phyloP scores from a whole-genome alignment of 2,329 filamentous ascomycete genomes.

The Simplicillium aogashimaense region DNA sequence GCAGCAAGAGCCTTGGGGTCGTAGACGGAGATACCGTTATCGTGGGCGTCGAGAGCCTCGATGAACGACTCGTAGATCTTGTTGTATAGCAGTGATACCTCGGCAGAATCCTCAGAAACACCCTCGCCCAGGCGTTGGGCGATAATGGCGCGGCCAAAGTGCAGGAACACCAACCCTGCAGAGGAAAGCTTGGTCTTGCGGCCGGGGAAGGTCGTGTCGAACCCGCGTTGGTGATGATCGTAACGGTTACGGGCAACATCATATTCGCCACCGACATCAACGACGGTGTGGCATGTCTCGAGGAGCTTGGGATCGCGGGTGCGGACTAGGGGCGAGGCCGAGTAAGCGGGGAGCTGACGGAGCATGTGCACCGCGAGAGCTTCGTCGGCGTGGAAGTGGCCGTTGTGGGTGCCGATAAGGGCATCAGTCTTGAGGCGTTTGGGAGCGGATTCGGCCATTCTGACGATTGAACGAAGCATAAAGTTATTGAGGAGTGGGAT shows the following conservation, averaged over 20 bases:
- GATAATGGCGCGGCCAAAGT: conserved; percentile 83
- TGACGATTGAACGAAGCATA: conserved; percentile 22
- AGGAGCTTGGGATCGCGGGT: conserved; percentile 77
- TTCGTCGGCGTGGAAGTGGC: conserved; percentile 98
- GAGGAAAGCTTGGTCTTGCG: conserved; percentile 84
- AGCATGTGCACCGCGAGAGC: conserved; percentile 95
- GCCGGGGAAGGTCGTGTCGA: conserved; percentile 74
- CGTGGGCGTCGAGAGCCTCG: conserved; percentile 93
- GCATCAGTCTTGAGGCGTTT: conserved; percentile 75
- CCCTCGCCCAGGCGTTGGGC: conserved; percentile 37
- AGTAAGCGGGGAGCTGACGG: conserved; percentile 75
- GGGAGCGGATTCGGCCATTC: conserved; percentile 52
- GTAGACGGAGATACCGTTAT: conserved; percentile 85
- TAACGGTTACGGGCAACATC: conserved; percentile 67
- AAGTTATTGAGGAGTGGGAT: conserved; percentile 3
- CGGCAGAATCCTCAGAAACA: conserved; percentile 47
- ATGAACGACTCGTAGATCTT: conserved; percentile 92
- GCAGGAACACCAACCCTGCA: conserved; percentile 89
- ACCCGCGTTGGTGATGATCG: conserved; percentile 96
- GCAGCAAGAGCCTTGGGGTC: conserved; percentile 59
- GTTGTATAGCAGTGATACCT: conserved; percentile 67
- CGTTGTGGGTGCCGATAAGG: conserved; percentile 86
- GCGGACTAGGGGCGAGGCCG: conserved; percentile 63
- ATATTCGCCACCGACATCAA: conserved; percentile 96
- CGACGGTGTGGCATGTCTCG: conserved; percentile 80